These are phyloP conservation scores for Catunica adiposa DNA, from an alignment of 2,329 filamentous ascomycete genomes.

Conservation along the genomic window DNA sequence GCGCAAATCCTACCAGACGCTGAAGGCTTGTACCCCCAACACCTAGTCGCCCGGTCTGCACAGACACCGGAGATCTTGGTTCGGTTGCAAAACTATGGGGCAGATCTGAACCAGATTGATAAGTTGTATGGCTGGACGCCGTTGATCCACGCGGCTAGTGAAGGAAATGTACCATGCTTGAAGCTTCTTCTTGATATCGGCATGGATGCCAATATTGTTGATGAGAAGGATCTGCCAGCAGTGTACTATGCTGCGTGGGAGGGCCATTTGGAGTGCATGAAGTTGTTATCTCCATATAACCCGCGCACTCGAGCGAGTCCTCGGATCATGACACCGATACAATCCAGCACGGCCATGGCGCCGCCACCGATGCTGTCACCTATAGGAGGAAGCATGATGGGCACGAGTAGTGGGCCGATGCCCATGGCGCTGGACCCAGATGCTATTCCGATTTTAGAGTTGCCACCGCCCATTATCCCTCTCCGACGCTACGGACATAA, in stretches of 20 bases:
- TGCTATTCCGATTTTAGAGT: conserved; percentile 76
- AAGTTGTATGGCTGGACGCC: conserved; percentile 97
- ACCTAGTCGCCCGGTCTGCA: conserved; percentile 80
- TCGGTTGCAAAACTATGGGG: conserved; percentile 69
- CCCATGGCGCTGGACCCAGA: conserved; percentile 62
- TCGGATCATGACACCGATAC: conserved; percentile 16
- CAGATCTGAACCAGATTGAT: conserved; percentile 79
- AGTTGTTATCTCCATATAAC: conserved; percentile 53
- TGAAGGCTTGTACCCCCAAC: conserved; percentile 91
- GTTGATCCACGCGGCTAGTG: conserved; percentile 86
- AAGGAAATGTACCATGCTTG: conserved; percentile 82
- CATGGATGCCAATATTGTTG: conserved; percentile 61
- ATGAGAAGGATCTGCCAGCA: conserved; percentile 84
- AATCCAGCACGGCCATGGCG: conserved; percentile 16
- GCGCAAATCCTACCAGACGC: conserved; percentile 82
- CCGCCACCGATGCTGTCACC: conserved; percentile 24
- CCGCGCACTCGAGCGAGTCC: conserved; percentile 28
- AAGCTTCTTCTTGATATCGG: conserved; percentile 64
- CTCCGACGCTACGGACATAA: conserved; percentile 92
- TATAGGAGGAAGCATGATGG: conserved; percentile 25
- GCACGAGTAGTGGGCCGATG: conserved; percentile 33
- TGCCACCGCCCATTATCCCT: conserved; percentile 92
- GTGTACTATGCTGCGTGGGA: conserved; percentile 99
- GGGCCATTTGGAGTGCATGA: conserved; percentile 88
- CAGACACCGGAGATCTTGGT: conserved; percentile 64